Evolutionary conservation across 129 eudicot species (phyloP).

Genomic region (Lactuca saligna): DNA sequence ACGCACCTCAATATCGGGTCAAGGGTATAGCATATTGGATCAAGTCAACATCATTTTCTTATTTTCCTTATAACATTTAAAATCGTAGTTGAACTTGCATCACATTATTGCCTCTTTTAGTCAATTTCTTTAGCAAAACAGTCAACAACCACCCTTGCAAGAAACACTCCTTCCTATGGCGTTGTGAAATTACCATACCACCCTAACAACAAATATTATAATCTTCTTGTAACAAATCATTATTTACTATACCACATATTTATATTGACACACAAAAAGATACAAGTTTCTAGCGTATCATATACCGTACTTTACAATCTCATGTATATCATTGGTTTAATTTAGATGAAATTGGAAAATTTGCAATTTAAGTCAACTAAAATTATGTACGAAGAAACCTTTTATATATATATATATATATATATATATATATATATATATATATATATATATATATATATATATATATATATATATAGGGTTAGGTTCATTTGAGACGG

Average conservation of each 20-base stretch:
- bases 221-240: no score
- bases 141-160: slow-evolving; percentile 25
- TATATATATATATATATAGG: no score
- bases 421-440: no score
- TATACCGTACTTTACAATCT: no score
- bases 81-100: slow-evolving; percentile 12
- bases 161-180: not conserved
- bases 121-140: slow-evolving; percentile 10
- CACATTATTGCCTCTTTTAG: slow-evolving; percentile 1
- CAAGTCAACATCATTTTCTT: slow-evolving; percentile 22
- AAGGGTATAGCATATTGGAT: not conserved
- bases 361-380: not conserved
- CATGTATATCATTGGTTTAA: no score
- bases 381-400: not conserved
- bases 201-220: not conserved
- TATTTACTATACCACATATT: no score
- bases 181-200: not conserved
- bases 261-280: no score
- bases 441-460: no score
- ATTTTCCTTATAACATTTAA: slow-evolving; percentile 11
- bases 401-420: not conserved
- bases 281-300: no score
- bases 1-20: no score
- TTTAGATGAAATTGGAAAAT: slow-evolving; percentile 8
- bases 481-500: no score